Base-by-base conservation (phyloP, 1,139 yeast genomes). In the Blastobotrys indianensis region DNA sequence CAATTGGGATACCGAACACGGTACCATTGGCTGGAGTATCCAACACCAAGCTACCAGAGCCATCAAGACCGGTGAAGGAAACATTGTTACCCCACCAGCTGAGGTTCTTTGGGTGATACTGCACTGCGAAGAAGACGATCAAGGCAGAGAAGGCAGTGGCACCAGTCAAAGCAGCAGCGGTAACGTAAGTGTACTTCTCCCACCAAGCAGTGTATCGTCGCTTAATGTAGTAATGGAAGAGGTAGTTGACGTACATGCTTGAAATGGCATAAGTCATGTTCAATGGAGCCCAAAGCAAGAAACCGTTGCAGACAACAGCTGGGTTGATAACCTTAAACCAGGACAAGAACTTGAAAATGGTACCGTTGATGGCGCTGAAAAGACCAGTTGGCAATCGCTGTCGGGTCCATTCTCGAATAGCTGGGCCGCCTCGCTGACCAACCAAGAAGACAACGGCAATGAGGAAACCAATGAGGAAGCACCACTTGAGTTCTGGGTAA, bases 1-100 rank as follows among this genome's bases (percentile, higher is more conserved):
- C 47, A 28, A 13, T 39, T 40, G 15, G 42, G 15, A 45, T 13
- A 8, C 50, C 50, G 38, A 47, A 47, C 42, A 33, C 35, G 25
- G 39, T 37, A 16, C 41, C 48, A 3, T 37, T 37, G 15, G 43
- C n/a, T 54, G 44, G 44, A 44, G 47, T 39, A 61, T 65, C 10
- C 44, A 39, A 9, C 5, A 33, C 32, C 20, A 33, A 32, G 12
- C 12, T 13, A 5, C 47, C 53, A 23, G 32, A 12, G 13, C 56
- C 81, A 54, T 78, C 82, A 15, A 67, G 54, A 20, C 80, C 80
- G 1, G 52, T 57, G 43, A 55, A 62, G 2, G 64, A 46, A 15
- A 77, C 76, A 32, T 51, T 62, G 57, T 78, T 79, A 2, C 84
- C 83, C 84, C 84, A 79, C 84, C 84, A 79, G 41, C 8, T 10